Evolutionary conservation across 2,329 filamentous ascomycete genomes (phyloP).

Genomic region (Aureobasidium sp.): DNA sequence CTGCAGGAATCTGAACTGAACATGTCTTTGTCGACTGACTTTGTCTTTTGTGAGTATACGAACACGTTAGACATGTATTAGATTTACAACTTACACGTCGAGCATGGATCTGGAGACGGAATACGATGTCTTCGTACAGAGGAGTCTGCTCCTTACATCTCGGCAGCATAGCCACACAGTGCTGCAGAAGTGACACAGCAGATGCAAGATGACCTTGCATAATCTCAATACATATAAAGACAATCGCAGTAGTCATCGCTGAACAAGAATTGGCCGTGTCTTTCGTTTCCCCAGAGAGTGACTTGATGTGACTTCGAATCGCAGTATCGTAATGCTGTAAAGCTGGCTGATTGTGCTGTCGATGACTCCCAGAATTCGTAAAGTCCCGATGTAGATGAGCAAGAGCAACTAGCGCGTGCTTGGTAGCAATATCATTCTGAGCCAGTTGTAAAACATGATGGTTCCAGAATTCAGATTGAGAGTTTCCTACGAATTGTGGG

Average conservation of each 20-base stretch:
- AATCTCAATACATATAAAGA: slow-evolving; percentile 11
- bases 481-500: slow-evolving; percentile 1
- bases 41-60: background rate
- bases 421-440: background rate
- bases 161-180: background rate
- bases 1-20: background rate
- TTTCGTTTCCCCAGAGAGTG: background rate
- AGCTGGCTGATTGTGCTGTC: background rate
- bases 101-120: background rate
- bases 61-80: too few relatives aligned
- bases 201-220: slow-evolving; percentile 14
- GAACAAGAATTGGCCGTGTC: background rate
- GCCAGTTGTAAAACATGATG: slow-evolving; percentile 3
- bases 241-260: background rate
- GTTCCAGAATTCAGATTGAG: slow-evolving; percentile 1
- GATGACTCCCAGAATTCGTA: background rate
- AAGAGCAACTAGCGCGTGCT: background rate
- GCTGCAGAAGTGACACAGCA: slow-evolving; percentile 3
- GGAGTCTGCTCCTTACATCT: background rate
- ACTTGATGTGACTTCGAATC: background rate
- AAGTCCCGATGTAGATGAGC: slow-evolving; percentile 3
- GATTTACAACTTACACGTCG: background rate
- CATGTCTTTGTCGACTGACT: background rate
- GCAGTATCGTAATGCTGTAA: slow-evolving; percentile 10
- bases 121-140: background rate